Conservation (phyloP, 1,284 basidiomycete genomes). For the Meira nashicola region DNA sequence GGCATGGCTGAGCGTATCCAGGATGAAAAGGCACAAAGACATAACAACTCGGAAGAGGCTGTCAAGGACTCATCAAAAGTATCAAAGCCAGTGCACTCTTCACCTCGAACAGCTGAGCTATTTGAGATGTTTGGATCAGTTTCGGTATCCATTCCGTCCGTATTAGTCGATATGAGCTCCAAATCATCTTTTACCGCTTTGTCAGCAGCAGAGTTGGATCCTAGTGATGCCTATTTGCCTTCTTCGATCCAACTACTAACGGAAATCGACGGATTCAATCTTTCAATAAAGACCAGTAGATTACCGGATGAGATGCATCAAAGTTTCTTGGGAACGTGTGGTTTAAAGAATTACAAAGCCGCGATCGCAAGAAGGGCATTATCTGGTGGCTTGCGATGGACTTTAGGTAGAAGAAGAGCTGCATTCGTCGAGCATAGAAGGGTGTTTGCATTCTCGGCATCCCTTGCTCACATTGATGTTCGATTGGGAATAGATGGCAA, state of each 20-base stretch:
- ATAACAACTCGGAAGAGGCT: constrained; percentile 25
- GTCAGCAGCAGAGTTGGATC: not conserved
- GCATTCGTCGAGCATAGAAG: constrained; percentile 32
- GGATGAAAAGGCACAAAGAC: constrained; percentile 19
- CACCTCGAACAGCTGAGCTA: not conserved
- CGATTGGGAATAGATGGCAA: constrained; percentile 15
- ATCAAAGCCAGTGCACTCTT: constrained; percentile 16
- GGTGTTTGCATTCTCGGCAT: constrained; percentile 27
- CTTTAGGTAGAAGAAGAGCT: not conserved
- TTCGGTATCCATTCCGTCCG: constrained; percentile 18
- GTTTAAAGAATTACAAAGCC: constrained; percentile 18
- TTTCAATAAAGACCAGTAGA: constrained; percentile 35
- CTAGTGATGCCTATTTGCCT: constrained; percentile 3
- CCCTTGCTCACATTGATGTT: constrained; percentile 24
- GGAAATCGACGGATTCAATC: constrained; percentile 16
- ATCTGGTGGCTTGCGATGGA: constrained; percentile 5
- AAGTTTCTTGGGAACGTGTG: constrained; percentile 47
- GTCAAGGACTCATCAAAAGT: constrained; percentile 16
- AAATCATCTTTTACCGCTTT: constrained; percentile 13
- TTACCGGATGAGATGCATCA: constrained; percentile 34
- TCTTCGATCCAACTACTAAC: constrained; percentile 4
- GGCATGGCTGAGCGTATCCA: constrained; percentile 27
- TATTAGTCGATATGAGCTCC: constrained; percentile 21
- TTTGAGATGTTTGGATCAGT: constrained; percentile 6
- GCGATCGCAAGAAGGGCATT: not conserved